Base-by-base conservation (phyloP, 1,139 yeast genomes). In the Geotrichum citri-aurantii region DNA sequence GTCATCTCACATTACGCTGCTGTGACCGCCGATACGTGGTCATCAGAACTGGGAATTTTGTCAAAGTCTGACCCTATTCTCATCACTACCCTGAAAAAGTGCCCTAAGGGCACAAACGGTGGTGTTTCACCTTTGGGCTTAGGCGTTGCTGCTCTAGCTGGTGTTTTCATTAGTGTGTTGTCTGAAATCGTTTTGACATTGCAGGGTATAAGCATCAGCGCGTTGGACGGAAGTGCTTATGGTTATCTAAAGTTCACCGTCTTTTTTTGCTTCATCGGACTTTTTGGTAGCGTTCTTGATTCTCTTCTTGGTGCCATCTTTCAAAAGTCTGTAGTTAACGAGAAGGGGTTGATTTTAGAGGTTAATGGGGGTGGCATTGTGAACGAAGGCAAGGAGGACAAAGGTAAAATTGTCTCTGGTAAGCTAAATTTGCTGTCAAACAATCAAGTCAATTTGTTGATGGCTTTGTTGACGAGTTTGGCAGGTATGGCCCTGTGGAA, bases 91-190 rank as follows among this genome's bases (percentile, higher is more conserved):
- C 67, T 76, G 31, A 65, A 69, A 37, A 69, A 69, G 3, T 79
- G 80, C 50, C 82, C 82, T 1, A 74, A 72, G 29, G 82, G 82
- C 17, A 79, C 82, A 19, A 79, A 79, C 63, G 82, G 82, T 8
- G 82, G 80, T 12, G 74, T 79, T 1, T 72, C 81, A 1, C 64
- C 59, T 2, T 63, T 71, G 7, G 83, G 82, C 0, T 61, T 79
- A 21, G 51, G 66, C 1, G 77, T 77, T 3, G 81, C 79, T 0
- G 50, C 68, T 0, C 64, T 64, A 10, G 82, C 81, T 0, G 76
- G 81, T 1, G 65, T 70, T 2, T 61, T 72, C 14, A 72, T 79
- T 42, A 75, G 77, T 42, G 33, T 67, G 0, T 56, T 78, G 5
- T 59, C 76, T 3, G 31, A 40, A 27, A 21, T n/a, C 11, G 29